Conservation (phyloP, 148 eudicot genomes). For the Rhododendron ferrugineum region DNA sequence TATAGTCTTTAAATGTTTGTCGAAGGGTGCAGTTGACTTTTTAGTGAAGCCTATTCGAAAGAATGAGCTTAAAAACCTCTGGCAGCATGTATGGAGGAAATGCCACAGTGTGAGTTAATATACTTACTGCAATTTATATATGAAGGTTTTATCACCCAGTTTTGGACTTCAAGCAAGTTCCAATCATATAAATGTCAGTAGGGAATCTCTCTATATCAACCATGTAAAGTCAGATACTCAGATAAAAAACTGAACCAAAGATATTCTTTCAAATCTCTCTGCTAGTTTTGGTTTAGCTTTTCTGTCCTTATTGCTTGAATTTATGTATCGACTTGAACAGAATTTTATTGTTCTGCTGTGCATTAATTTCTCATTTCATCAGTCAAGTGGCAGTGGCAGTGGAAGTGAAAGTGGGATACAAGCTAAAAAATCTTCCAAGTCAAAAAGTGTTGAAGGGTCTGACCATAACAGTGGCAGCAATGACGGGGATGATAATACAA, state of each 20-base stretch:
- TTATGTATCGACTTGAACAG: not conserved
- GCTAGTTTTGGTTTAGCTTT: constrained; percentile 5
- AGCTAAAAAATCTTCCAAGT: constrained; percentile 37
- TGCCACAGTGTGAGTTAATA: constrained; percentile 62
- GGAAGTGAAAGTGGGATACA: constrained; percentile 59
- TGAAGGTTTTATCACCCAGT: not conserved
- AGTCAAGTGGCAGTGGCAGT: constrained; percentile 66
- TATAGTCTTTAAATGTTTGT: constrained; percentile 70
- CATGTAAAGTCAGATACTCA: not conserved
- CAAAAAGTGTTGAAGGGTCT: constrained; percentile 41
- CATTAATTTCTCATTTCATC: constrained; percentile 14
- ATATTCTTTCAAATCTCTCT: not conserved
- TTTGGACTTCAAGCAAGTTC: not conserved
- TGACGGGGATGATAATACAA: constrained; percentile 44
- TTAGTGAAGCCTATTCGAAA: constrained; percentile 80
- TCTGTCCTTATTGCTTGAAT: not conserved
- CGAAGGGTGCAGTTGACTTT: constrained; percentile 82
- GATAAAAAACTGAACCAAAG: not conserved
- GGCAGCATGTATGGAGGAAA: constrained; percentile 95
- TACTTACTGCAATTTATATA: not conserved
- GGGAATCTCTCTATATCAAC: not conserved
- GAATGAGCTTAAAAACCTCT: constrained; percentile 75
- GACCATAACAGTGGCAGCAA: constrained; percentile 43
- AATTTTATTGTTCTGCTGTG: constrained; percentile 7
- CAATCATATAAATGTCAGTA: not conserved